Percentiles rank a stretch among this genome's conserved stretches.
Evolutionary conservation across 768 basidiomycete genomes (phyloP).

Genomic region (Suillus paluster): DNA sequence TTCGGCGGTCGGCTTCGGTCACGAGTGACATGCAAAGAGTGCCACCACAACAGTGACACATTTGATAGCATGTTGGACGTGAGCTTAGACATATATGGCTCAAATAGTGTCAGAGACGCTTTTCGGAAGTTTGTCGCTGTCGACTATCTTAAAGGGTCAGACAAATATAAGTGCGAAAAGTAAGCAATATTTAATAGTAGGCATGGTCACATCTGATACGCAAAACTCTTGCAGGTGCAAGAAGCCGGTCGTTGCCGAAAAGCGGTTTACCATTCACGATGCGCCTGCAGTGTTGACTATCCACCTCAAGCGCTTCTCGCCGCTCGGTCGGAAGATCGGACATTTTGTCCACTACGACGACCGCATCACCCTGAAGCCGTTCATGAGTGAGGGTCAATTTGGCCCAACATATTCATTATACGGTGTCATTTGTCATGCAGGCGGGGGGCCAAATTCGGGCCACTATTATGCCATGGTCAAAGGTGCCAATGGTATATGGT

Average conservation of each 20-base stretch:
- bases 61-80: slow-evolving; percentile 95
- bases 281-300: slow-evolving; percentile 89
- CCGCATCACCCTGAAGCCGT: slow-evolving; percentile 67
- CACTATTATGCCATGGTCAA: slow-evolving; percentile 93
- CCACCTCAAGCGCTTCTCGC: slow-evolving; percentile 94
- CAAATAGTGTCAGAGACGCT: slow-evolving; percentile 67
- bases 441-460: slow-evolving; percentile 91
- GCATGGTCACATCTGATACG: slow-evolving; percentile 13
- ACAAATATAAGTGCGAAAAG: slow-evolving; percentile 99
- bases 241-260: slow-evolving; percentile 86
- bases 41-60: slow-evolving; percentile 90
- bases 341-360: slow-evolving; percentile 82
- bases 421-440: slow-evolving; percentile 92
- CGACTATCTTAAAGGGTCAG: slow-evolving; percentile 84
- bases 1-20: slow-evolving; percentile 94
- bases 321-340: slow-evolving; percentile 84
- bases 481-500: slow-evolving; percentile 73
- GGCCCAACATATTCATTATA: slow-evolving; percentile 86
- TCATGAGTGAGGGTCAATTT: slow-evolving; percentile 82
- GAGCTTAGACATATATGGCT: slow-evolving; percentile 83
- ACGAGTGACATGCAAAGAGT: slow-evolving; percentile 83
- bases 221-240: slow-evolving; percentile 70
- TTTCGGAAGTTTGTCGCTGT: slow-evolving; percentile 79
- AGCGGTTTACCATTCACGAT: slow-evolving; percentile 86
- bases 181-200: slow-evolving; percentile 45